Evolutionary conservation across 345 rosid genomes (phyloP), one percentile per base, ranked within the genome.

Genomic region (Mercurialis annua): DNA sequence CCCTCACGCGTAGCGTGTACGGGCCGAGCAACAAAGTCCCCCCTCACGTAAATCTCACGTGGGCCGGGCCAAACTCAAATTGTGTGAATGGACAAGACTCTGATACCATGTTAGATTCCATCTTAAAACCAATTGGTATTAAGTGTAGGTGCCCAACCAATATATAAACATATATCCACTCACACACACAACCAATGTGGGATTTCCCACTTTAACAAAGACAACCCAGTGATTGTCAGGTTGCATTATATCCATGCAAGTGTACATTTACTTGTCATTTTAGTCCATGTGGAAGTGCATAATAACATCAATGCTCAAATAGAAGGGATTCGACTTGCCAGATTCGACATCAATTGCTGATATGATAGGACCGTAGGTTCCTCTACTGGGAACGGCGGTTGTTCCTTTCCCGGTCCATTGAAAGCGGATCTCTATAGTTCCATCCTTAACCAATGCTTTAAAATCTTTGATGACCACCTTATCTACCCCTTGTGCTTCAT

Each of bases 401-500:
- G 31, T 31, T 0, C 20, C 59, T 54, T 27, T 54, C 20, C 18
- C 58, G 26, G 12, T 33, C 58, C 29, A 29, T 5, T 9, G 30
- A 29, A 24, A 29, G 16, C 11, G 30, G 18, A 54, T 14, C 33
- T 54, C 33, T 29, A 27, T 4, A 15, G 18, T 29, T 27, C 9
- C 36, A 6, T 31, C 26, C 43, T n/a, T 18, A 2, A 58, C 42
- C 8, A 5, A 5, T 2, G 4, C 26, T 18, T 58, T 58, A 44
- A 77, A 77, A 0, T 15, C 31, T 72, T 54, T 77, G 10, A 78
- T 58, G 26, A 78, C 51, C 16, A 59, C 70, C 61, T 56, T 88
- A 26, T 71, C 80, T 10, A 14, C 79, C 21, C 90, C 87, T 30
- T 74, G 74, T 56, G 87, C 90, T 64, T 73, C 87, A 33, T 70